Evolutionary conservation across 106 monocot genomes (phyloP).

Genomic region (Platanthera zijinensis): DNA sequence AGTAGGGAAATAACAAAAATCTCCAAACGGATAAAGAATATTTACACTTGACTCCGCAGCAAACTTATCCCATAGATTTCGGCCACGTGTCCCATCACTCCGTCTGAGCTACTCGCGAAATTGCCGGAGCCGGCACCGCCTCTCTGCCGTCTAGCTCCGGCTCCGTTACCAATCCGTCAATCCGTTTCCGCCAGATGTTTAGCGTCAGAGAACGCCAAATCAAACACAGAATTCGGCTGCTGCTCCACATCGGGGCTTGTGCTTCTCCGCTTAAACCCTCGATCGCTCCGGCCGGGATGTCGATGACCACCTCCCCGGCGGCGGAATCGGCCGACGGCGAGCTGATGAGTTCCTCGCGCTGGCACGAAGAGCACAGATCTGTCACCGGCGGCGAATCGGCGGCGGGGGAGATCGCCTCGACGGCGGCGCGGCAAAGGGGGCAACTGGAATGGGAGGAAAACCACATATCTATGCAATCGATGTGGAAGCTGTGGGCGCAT

Average conservation of each 20-base stretch:
- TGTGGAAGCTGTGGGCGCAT: conserved; percentile 40
- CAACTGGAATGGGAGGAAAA: conserved; percentile 34
- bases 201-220: not conserved
- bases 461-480: conserved; percentile 49
- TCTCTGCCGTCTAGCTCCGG: not conserved
- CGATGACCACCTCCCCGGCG: not conserved
- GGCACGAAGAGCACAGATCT: not conserved
- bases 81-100: not conserved
- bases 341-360: not conserved
- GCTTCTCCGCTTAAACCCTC: not conserved
- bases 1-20: not conserved
- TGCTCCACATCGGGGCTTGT: not conserved
- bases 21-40: not conserved
- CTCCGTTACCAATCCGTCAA: not conserved
- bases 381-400: not conserved
- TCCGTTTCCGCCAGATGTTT: not conserved
- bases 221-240: not conserved
- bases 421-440: conserved; percentile 39
- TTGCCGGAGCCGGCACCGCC: not conserved
- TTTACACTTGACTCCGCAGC: not conserved
- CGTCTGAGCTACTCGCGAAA: not conserved
- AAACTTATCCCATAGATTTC: not conserved
- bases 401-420: conserved; percentile 11
- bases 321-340: not conserved
- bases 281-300: not conserved